Evolutionary conservation across 2,329 filamentous ascomycete species (phyloP).

Genomic region (Diplodia intermedia): DNA sequence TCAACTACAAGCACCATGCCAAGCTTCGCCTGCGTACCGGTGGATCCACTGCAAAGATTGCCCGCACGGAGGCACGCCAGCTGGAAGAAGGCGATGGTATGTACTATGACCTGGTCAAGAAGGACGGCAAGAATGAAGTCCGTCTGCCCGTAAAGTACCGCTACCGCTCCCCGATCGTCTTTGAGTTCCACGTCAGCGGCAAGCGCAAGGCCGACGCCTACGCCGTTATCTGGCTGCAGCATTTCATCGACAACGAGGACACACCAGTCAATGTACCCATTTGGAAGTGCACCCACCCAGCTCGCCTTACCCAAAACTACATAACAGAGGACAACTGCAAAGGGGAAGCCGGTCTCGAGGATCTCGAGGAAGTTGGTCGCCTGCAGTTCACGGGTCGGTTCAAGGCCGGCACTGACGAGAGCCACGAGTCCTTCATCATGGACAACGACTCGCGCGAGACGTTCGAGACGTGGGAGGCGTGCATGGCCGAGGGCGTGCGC

Average conservation of each 20-base stretch:
- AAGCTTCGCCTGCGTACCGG: slow-evolving; percentile 84
- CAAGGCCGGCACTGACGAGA: slow-evolving; percentile 87
- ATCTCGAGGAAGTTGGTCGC: slow-evolving; percentile 80
- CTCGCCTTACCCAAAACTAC: slow-evolving; percentile 87
- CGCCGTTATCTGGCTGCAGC: slow-evolving; percentile 83
- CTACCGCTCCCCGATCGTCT: slow-evolving; percentile 86
- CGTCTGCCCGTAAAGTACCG: slow-evolving; percentile 88
- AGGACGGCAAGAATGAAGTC: slow-evolving; percentile 61
- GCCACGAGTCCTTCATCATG: slow-evolving; percentile 80
- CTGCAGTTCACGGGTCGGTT: slow-evolving; percentile 82
- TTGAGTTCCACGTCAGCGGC: slow-evolving; percentile 77
- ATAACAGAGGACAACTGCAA: slow-evolving; percentile 79
- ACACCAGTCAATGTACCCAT: slow-evolving; percentile 85
- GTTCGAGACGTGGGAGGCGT: slow-evolving; percentile 93
- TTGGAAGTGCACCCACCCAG: slow-evolving; percentile 78
- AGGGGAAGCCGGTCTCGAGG: slow-evolving; percentile 72
- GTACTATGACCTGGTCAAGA: slow-evolving; percentile 64
- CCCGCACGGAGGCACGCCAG: slow-evolving; percentile 67
- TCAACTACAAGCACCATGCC: slow-evolving; percentile 65
- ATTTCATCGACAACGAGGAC: slow-evolving; percentile 80
- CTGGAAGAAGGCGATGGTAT: slow-evolving; percentile 65
- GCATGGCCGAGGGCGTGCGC: slow-evolving; percentile 84
- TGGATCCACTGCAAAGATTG: slow-evolving; percentile 76
- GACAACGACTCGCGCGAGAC: slow-evolving; percentile 92
- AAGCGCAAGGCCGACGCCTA: slow-evolving; percentile 77